Evolutionary conservation across 2,329 filamentous ascomycete genomes (phyloP).

Genomic region (Cladosporium sphaerospermum): DNA sequence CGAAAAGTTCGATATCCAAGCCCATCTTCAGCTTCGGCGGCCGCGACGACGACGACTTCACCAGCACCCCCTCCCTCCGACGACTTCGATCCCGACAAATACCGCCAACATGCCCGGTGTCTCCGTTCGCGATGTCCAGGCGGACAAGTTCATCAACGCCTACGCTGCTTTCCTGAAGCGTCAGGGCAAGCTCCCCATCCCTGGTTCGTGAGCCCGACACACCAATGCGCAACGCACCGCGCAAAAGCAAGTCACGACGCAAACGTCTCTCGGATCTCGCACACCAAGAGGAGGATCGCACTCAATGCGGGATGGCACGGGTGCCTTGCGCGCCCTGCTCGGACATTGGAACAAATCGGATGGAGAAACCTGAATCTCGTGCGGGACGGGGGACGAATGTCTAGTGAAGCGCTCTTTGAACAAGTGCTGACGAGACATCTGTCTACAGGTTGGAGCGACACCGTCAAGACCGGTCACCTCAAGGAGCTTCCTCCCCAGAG

Average conservation of each 20-base stretch:
- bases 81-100: conserved; percentile 18
- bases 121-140: conserved; percentile 79
- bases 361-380: conserved; percentile 49
- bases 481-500: conserved; percentile 98
- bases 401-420: conserved; percentile 19
- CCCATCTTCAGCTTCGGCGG: neutral
- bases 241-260: conserved; percentile 10
- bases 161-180: conserved; percentile 89
- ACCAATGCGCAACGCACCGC: conserved; percentile 4
- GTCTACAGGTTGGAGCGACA: conserved; percentile 91
- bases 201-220: conserved; percentile 55
- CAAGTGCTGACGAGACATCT: conserved; percentile 36
- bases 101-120: conserved; percentile 75
- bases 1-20: conserved; percentile 9
- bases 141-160: conserved; percentile 82
- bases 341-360: conserved; percentile 22
- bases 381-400: conserved; percentile 40
- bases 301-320: conserved; percentile 11
- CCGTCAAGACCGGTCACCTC: conserved; percentile 93
- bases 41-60: conserved; percentile 9
- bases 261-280: conserved; percentile 16
- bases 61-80: conserved; percentile 11
- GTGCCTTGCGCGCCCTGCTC: conserved; percentile 9
- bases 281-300: conserved; percentile 21
- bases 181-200: conserved; percentile 86